These are phyloP conservation scores for Puccinellia tenuiflora DNA, from an alignment of 176 grass and related monocot species.

Conservation along the genomic window DNA sequence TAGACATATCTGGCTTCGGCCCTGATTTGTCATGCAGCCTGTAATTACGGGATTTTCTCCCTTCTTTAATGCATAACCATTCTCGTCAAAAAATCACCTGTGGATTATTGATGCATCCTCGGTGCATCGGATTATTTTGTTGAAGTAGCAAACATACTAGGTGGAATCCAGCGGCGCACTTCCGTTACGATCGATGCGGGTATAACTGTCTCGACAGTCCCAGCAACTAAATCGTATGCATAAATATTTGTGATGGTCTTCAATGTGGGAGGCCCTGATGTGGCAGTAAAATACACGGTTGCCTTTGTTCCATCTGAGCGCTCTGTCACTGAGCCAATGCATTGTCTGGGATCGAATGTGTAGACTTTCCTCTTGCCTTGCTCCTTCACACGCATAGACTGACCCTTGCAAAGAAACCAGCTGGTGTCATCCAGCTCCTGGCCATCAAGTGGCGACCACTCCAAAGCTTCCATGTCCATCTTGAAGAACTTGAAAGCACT, in stretches of 20 bases:
- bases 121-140: neutral
- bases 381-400: constrained; percentile 3
- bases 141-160: neutral
- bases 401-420: neutral
- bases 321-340: neutral
- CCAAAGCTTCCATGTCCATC: neutral
- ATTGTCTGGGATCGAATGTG: neutral
- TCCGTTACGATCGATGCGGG: neutral
- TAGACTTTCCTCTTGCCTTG: neutral
- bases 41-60: too few relatives aligned
- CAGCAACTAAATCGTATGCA: neutral
- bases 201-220: neutral
- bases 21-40: too few relatives aligned
- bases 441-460: neutral
- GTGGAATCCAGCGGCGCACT: neutral
- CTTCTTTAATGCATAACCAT: too few relatives aligned
- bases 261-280: neutral
- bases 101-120: neutral
- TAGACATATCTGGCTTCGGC: too few relatives aligned
- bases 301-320: neutral
- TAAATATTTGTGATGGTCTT: constrained; percentile 9
- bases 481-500: constrained; percentile 5
- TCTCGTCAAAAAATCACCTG: too few relatives aligned
- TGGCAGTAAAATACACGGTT: neutral
- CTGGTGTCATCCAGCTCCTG: neutral